phyloP scores from a whole-genome alignment of 345 rosid species.

The Populus euphratica region DNA sequence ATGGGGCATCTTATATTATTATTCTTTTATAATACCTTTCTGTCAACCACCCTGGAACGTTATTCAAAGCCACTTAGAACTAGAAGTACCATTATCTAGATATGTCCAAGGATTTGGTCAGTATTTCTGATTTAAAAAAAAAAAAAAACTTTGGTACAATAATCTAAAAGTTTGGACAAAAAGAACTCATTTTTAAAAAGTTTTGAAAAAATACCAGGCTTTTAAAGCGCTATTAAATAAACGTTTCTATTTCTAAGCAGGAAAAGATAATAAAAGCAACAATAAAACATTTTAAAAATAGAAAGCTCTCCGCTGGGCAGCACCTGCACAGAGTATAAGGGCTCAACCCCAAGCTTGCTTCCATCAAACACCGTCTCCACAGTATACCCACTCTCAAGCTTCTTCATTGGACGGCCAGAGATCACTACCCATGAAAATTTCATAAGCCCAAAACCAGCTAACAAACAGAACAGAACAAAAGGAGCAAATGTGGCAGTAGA shows the following conservation, averaged over 20 bases:
- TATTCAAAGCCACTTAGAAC: neutral
- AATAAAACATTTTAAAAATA: no score
- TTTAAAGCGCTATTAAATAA: no score
- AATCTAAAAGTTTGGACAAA: no score
- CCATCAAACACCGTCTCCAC: slow-evolving; percentile 99
- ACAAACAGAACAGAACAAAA: neutral
- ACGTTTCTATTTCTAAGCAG: no score
- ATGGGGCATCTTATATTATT: neutral
- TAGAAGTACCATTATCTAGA: neutral
- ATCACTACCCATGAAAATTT: slow-evolving; percentile 41
- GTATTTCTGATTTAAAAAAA: neutral
- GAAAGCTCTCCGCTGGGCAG: slow-evolving; percentile 71
- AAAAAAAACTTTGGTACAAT: no score
- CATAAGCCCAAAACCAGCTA: neutral
- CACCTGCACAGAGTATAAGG: slow-evolving; percentile 62
- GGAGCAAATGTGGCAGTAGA: neutral
- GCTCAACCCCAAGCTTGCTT: slow-evolving; percentile 93
- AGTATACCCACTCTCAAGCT: slow-evolving; percentile 81
- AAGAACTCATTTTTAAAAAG: no score
- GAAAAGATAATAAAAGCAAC: no score
- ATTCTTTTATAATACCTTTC: neutral
- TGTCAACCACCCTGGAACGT: neutral
- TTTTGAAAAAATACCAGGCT: no score
- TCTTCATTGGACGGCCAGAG: slow-evolving; percentile 83
- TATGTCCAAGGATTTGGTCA: neutral